Evolutionary conservation across 1,139 yeast genomes (phyloP).

Genomic region (Zygoascus sp.): DNA sequence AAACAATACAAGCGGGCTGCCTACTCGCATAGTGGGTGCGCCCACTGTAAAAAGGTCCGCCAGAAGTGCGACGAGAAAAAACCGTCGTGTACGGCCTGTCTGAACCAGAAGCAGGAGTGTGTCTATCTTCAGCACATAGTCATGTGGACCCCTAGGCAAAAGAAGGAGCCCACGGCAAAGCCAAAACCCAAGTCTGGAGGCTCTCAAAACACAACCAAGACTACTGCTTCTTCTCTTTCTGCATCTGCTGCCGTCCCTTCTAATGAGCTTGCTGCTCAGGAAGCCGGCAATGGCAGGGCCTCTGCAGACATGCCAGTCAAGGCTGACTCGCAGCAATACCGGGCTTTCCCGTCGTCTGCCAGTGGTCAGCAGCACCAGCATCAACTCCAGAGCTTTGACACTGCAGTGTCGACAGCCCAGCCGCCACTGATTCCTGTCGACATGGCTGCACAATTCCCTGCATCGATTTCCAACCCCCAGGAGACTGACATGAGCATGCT

Average conservation of each 20-base stretch:
- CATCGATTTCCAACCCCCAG: neutral
- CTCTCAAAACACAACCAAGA: neutral
- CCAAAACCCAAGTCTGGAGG: neutral
- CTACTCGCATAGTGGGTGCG: slow-evolving; percentile 32
- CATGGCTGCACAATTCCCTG: neutral
- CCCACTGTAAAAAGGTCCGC: slow-evolving; percentile 36
- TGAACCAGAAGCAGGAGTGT: slow-evolving; percentile 34
- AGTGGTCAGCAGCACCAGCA: too few relatives aligned
- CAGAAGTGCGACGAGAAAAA: slow-evolving; percentile 46
- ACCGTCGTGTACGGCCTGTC: slow-evolving; percentile 42
- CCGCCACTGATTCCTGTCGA: too few relatives aligned
- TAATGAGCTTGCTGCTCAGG: neutral
- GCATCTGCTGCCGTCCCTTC: neutral
- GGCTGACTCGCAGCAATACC: too few relatives aligned
- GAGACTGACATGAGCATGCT: too few relatives aligned
- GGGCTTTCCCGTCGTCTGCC: too few relatives aligned
- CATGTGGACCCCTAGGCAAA: slow-evolving; percentile 14
- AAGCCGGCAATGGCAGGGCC: too few relatives aligned
- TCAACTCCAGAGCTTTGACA: too few relatives aligned
- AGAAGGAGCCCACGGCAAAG: slow-evolving; percentile 4
- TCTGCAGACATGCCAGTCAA: too few relatives aligned
- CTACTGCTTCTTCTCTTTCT: neutral
- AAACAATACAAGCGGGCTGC: slow-evolving; percentile 11
- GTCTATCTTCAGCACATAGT: slow-evolving; percentile 23
- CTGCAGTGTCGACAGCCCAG: too few relatives aligned